These are phyloP conservation scores for Colletotrichum tamarilloi DNA, from an alignment of 2,329 filamentous ascomycete genomes.

Conservation along the genomic window DNA sequence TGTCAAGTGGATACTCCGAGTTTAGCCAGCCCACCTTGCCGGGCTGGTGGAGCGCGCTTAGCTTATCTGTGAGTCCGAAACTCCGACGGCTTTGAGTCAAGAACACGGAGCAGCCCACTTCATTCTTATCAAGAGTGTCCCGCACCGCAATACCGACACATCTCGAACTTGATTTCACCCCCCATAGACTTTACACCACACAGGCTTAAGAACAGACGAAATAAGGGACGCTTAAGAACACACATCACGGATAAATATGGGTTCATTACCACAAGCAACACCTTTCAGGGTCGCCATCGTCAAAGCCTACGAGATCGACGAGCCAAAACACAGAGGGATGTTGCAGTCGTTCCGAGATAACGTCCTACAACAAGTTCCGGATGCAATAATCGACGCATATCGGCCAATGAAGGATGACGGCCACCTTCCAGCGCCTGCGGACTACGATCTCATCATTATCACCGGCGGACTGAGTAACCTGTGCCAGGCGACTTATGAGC, in stretches of 20 bases:
- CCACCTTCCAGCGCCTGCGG: conserved; percentile 9
- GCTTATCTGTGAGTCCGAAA: conserved; percentile 7
- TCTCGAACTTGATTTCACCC: neutral
- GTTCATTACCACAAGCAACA: conserved; percentile 11
- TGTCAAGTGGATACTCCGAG: conserved; percentile 18
- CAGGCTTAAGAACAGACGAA: neutral
- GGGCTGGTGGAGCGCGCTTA: conserved; percentile 9
- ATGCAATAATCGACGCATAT: conserved; percentile 21
- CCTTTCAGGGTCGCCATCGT: conserved; percentile 29
- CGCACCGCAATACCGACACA: neutral
- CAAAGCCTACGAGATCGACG: conserved; percentile 30
- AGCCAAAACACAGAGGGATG: conserved; percentile 31
- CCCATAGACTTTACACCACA: neutral
- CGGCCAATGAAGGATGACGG: conserved; percentile 16
- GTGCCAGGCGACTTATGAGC: conserved; percentile 25
- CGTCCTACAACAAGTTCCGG: conserved; percentile 5
- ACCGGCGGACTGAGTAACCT: conserved; percentile 29
- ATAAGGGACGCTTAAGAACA: no score
- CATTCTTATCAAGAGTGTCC: neutral
- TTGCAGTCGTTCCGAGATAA: conserved; percentile 26
- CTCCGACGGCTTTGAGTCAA: neutral
- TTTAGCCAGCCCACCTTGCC: conserved; percentile 19
- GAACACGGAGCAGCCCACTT: neutral
- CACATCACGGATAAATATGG: neutral
- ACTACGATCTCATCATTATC: conserved; percentile 29